Base-by-base conservation (phyloP, 2,329 filamentous ascomycete species). In the Tolypocladium tropicale region DNA sequence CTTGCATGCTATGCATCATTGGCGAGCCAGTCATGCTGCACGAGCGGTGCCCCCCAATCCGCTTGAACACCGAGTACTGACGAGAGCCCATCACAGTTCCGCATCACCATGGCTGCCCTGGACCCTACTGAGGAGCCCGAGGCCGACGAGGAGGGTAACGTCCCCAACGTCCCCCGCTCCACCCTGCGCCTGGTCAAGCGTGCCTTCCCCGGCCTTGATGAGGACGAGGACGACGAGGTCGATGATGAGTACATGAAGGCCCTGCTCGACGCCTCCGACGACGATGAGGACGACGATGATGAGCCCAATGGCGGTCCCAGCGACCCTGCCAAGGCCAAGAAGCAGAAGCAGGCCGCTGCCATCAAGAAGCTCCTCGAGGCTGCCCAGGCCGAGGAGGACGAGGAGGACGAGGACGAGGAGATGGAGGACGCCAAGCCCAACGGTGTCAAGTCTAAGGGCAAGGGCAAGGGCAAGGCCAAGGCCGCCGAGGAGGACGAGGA, bases 41-140 rank as follows among this genome's bases (percentile, higher is more conserved):
- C 46, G 46, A 14, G 46, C 9, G 46, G 12, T 18, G 46, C 41
- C 21, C n/a, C 21, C n/a, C 39, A 43, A 21, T 16, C 9, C 18
- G 4, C 12, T n/a, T 18, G 10, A 30, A 28, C 46, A 33, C 14
- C 30, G 34, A 52, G 36, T 60, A 59, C 70, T 73, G 60, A 75
- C 60, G 62, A n/a, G 33, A 48, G 53, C 52, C 52, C 28, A 36
- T 55, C 43, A 32, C 67, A 96, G 92, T 95, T 96, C 77, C 90
- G 90, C 72, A 90, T 99, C 69, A 97, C 92, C 67, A 99, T 99
- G 94, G 94, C 95, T 67, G 94, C 94, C 62, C 87, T 99, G 71
- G 93, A 99, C 71, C 94, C 94, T 57, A 90, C 84, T 67, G 89
- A 89, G 65, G 79, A 84, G 64, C 81, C 85, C 37, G 81, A 90